Base-by-base conservation (phyloP, 164 flowering plant species). In the Magnolia kwangsiensis region DNA sequence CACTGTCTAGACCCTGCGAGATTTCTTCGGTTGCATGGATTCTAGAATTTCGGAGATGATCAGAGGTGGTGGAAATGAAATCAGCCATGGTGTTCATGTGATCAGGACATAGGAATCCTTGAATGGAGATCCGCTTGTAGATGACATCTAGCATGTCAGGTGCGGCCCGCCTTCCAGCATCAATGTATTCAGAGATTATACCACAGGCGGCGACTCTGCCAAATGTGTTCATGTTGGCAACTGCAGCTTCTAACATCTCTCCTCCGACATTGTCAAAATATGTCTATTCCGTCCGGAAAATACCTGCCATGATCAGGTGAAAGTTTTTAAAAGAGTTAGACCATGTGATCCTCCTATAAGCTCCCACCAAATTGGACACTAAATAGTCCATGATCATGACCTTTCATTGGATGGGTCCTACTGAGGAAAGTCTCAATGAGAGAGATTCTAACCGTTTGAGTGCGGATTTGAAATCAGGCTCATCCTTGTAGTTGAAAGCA, bases 221-320 rank as follows among this genome's bases (percentile, higher is more conserved):
- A 29, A 82, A 84, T 1, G 13, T 1, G 27, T 87, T 94, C 98
- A 94, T 90, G 86, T 91, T 90, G 19, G 81, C 83, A 63, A 92
- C 81, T 4, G 87, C 95, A 2, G 94, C 94, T 61, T 91, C 97
- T 64, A 82, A 85, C 93, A 90, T 94, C 77, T 89, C 87, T 0
- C 78, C 90, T 5, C 96, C 98, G 20, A 93, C 95, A 50, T 91
- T 93, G 83, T 93, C 97, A 8, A 92, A 92, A 45, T 92, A 93
- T 86, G 72, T 93, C 95, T 7, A 93, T 89, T 1, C 98, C 95
- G 13, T 89, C 88, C 0, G 95, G 95, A 68, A 93, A 94, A 81
- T 85, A 87, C 86, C 95, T 91, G 79, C 19, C 23, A 55, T 7
- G 13, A 13, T 13, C 7, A 11, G 29, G 61, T 14, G 61, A 16